Conservation (phyloP, 768 basidiomycete genomes). For the Botryobasidium botryosum region DNA sequence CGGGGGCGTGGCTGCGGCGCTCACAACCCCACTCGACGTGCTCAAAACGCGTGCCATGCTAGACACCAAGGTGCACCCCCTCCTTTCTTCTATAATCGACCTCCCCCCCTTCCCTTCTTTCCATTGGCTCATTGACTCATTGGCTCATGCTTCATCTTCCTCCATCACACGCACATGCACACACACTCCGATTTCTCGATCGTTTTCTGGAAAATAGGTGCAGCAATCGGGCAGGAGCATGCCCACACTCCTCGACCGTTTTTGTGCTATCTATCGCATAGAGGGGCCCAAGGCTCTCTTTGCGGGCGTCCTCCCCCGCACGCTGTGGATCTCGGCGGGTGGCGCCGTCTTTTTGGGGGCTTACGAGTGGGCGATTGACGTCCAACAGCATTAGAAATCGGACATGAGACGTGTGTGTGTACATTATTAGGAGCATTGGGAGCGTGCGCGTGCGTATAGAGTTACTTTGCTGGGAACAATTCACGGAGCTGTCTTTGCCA, state of each 20-base stretch:
- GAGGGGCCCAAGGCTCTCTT: constrained; percentile 72
- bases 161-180: too few species aligned
- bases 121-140: neutral
- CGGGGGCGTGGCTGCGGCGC: constrained; percentile 73
- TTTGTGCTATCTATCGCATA: constrained; percentile 43
- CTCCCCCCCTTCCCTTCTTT: neutral
- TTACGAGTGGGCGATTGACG: constrained; percentile 55
- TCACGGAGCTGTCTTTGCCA: too few species aligned
- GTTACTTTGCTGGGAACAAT: too few species aligned
- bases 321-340: constrained; percentile 90
- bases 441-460: too few species aligned
- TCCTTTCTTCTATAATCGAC: neutral
- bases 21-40: constrained; percentile 92
- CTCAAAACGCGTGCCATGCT: constrained; percentile 96
- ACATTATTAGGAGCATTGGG: too few species aligned
- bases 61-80: constrained; percentile 49
- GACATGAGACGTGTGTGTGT: too few species aligned
- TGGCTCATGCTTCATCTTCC: too few species aligned
- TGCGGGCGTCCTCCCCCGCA: constrained; percentile 75
- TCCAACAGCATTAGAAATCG: too few species aligned
- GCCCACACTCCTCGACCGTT: constrained; percentile 36
- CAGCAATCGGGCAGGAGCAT: neutral
- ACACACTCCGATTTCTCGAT: neutral
- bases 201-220: too few species aligned
- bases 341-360: constrained; percentile 96